Conservation (phyloP, 148 eudicot species). For the Silene uniflora region DNA sequence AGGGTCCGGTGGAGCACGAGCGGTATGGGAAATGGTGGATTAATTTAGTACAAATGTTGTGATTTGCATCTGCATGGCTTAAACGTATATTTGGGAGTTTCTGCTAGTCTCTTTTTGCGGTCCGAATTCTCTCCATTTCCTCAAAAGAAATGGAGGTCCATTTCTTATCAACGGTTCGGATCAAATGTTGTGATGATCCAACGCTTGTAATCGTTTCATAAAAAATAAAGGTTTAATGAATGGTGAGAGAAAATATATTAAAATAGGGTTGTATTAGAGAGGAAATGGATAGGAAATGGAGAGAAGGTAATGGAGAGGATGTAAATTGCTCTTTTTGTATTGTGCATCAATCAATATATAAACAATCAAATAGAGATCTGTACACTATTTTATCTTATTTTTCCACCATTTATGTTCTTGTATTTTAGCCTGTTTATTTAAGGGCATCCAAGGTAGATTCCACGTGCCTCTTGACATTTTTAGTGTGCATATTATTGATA, state of each 20-base stretch:
- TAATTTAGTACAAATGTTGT: not conserved
- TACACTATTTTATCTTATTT: not conserved
- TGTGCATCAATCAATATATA: conserved; percentile 3
- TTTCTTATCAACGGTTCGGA: too few species aligned
- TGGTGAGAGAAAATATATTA: too few species aligned
- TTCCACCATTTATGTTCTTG: conserved; percentile 9
- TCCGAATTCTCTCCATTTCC: too few species aligned
- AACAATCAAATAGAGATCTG: not conserved
- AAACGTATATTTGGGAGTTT: conserved; percentile 9
- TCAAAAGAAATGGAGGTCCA: too few species aligned
- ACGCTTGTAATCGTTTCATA: too few species aligned
- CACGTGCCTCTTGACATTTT: not conserved
- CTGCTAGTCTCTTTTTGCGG: conserved; percentile 5
- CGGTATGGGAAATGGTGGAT: not conserved
- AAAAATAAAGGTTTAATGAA: too few species aligned
- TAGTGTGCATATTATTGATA: not conserved
- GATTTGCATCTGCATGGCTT: not conserved
- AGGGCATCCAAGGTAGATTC: conserved; percentile 2
- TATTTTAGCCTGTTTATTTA: not conserved
- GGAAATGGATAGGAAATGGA: too few species aligned
- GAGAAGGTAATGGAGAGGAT: too few species aligned
- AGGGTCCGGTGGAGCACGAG: not conserved
- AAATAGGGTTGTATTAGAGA: too few species aligned
- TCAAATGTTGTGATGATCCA: too few species aligned
- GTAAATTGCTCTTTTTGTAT: conserved; percentile 11